These are phyloP conservation scores for Phytophthora kernoviae DNA, from an alignment of 352 stramenopile species.

Conservation along the genomic window DNA sequence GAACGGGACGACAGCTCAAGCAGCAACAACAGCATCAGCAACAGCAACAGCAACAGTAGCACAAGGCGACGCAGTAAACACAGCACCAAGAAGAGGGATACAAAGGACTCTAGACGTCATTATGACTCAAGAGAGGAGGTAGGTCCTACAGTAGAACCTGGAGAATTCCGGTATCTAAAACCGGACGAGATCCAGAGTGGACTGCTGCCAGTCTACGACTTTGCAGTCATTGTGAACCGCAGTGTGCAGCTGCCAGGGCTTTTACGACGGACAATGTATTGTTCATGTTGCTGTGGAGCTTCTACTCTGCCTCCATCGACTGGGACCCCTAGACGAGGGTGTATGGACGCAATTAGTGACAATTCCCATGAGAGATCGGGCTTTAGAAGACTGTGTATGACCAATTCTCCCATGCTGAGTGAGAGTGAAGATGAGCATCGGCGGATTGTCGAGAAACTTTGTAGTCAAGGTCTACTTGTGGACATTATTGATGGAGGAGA, in stretches of 20 bases:
- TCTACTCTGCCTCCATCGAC: slow-evolving; percentile 4
- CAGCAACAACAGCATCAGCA: slow-evolving; percentile 20
- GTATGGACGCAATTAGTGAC: slow-evolving; percentile 36
- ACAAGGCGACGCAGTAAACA: slow-evolving; percentile 10
- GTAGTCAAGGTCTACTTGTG: slow-evolving; percentile 68
- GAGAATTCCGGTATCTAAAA: slow-evolving; percentile 83
- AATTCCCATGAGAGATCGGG: slow-evolving; percentile 50
- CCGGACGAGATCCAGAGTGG: slow-evolving; percentile 77
- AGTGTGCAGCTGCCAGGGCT: slow-evolving; percentile 51
- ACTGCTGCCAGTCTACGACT: slow-evolving; percentile 70
- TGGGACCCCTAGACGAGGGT: slow-evolving; percentile 13
- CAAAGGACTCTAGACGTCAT: neutral
- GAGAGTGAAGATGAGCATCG: slow-evolving; percentile 86
- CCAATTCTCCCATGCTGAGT: slow-evolving; percentile 44
- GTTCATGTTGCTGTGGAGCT: slow-evolving; percentile 43
- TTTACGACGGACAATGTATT: slow-evolving; percentile 28
- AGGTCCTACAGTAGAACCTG: slow-evolving; percentile 21
- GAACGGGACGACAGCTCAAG: slow-evolving; percentile 29
- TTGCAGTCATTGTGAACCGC: slow-evolving; percentile 80
- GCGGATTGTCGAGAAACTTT: slow-evolving; percentile 79
- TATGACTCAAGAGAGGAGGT: slow-evolving; percentile 33
- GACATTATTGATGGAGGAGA: slow-evolving; percentile 88
- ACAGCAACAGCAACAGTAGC: slow-evolving; percentile 11
- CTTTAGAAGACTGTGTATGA: slow-evolving; percentile 71
- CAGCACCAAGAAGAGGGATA: slow-evolving; percentile 17